Evolutionary conservation across 2,329 filamentous ascomycete species (phyloP).

Genomic region (Sporothrix humicola): DNA sequence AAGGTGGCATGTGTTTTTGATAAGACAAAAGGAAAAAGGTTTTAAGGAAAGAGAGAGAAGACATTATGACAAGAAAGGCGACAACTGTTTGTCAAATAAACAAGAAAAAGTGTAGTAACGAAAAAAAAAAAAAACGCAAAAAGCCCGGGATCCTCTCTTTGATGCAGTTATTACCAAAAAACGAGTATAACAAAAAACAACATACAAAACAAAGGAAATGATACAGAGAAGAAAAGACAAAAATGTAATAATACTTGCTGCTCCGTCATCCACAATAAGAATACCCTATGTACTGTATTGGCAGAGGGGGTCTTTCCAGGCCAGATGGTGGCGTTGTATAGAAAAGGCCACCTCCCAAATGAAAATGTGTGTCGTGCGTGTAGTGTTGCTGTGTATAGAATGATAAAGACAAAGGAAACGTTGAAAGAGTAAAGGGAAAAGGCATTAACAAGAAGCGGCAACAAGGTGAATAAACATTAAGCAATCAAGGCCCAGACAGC

Average conservation of each 20-base stretch:
- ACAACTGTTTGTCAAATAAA: conserved; percentile 15
- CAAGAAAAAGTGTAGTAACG: conserved; percentile 20
- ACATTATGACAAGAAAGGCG: conserved; percentile 27
- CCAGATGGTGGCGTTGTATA: not conserved
- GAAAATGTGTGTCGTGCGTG: conserved; percentile 40
- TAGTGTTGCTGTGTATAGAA: conserved; percentile 42
- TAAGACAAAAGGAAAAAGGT: conserved; percentile 10
- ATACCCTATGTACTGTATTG: conserved; percentile 38
- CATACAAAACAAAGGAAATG: conserved; percentile 26
- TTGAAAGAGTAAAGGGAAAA: conserved; percentile 13
- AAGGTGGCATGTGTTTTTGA: conserved; percentile 11
- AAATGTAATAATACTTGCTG: conserved; percentile 41
- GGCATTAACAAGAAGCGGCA: conserved; percentile 23
- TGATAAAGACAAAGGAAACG: conserved; percentile 42
- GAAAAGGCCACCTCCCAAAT: conserved; percentile 15
- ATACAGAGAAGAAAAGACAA: conserved; percentile 31
- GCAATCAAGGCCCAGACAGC: conserved; percentile 6
- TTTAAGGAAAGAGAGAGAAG: conserved; percentile 19
- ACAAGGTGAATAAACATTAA: conserved; percentile 14
- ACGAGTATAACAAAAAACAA: conserved; percentile 18
- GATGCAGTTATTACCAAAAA: conserved; percentile 33
- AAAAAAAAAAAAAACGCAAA: conserved; percentile 17
- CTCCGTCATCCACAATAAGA: conserved; percentile 39
- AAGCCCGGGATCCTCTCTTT: conserved; percentile 31
- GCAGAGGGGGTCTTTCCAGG: not conserved